These are phyloP conservation scores for Floccularia luteovirens DNA, from an alignment of 768 basidiomycete species.

Conservation along the genomic window DNA sequence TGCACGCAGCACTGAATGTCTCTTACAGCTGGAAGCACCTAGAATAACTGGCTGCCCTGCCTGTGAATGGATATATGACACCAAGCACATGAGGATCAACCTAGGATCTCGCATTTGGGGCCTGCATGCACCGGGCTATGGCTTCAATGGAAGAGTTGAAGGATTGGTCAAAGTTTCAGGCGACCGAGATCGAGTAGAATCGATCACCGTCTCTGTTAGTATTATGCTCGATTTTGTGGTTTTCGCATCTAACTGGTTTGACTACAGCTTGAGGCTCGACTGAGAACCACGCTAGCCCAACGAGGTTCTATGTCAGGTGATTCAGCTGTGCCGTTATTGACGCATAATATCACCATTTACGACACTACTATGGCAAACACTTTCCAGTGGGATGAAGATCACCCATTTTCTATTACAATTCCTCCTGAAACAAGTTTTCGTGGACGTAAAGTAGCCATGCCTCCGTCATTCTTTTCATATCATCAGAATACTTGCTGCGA, in stretches of 20 bases:
- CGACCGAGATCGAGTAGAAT: conserved; percentile 24
- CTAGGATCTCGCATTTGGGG: conserved; percentile 31
- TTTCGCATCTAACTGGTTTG: too few species aligned
- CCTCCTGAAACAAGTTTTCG: conserved; percentile 21
- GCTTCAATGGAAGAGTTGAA: conserved; percentile 29
- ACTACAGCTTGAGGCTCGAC: conserved; percentile 26
- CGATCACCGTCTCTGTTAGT: conserved; percentile 30
- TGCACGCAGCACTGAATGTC: conserved; percentile 22
- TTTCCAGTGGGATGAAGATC: conserved; percentile 16
- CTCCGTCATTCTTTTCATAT: conserved; percentile 26
- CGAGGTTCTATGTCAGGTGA: conserved; percentile 18
- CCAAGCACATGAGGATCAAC: conserved; percentile 30
- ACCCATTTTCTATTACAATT: conserved; percentile 29
- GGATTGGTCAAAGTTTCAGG: conserved; percentile 26
- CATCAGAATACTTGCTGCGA: conserved; percentile 21
- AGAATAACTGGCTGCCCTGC: conserved; percentile 15
- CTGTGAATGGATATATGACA: conserved; percentile 27
- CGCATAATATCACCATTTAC: conserved; percentile 19
- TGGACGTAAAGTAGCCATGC: conserved; percentile 19
- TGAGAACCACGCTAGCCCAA: conserved; percentile 23
- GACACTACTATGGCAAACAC: conserved; percentile 10
- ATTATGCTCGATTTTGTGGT: too few species aligned
- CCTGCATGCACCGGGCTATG: conserved; percentile 31
- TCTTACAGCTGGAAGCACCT: conserved; percentile 22
- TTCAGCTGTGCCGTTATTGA: conserved; percentile 16